Evolutionary conservation across 495 filamentous ascomycete species (phyloP).

Genomic region (Aspergillus hancockii): DNA sequence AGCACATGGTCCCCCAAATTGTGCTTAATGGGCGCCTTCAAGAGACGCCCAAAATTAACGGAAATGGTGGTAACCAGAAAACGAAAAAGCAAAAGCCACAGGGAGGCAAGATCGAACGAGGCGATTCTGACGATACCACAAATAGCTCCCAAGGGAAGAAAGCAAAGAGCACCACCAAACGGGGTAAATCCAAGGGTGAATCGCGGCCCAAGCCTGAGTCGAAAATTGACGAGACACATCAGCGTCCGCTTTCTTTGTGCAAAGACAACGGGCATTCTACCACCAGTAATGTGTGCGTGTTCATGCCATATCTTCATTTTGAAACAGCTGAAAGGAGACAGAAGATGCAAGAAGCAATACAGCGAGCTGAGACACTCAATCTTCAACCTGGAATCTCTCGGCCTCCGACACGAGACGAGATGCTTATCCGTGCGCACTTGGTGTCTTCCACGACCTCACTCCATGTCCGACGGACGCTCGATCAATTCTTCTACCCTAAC

Average conservation of each 20-base stretch:
- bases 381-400: slow-evolving; percentile 25
- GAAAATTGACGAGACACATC: slow-evolving; percentile 35
- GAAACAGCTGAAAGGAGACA: slow-evolving; percentile 58
- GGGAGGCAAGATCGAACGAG: slow-evolving; percentile 30
- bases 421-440: slow-evolving; percentile 65
- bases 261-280: slow-evolving; percentile 30
- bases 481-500: slow-evolving; percentile 72
- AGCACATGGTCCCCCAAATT: slow-evolving; percentile 19
- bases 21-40: slow-evolving; percentile 22
- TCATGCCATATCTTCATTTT: slow-evolving; percentile 72
- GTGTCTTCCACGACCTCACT: slow-evolving; percentile 54
- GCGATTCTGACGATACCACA: slow-evolving; percentile 34
- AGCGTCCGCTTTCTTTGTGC: slow-evolving; percentile 26
- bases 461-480: slow-evolving; percentile 67
- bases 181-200: slow-evolving; percentile 37
- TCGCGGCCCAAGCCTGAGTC: slow-evolving; percentile 36
- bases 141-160: slow-evolving; percentile 37
- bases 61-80: slow-evolving; percentile 2
- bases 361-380: slow-evolving; percentile 41
- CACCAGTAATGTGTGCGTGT: slow-evolving; percentile 55
- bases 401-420: slow-evolving; percentile 53
- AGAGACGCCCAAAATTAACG: slow-evolving; percentile 8
- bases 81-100: slow-evolving; percentile 30
- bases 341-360: slow-evolving; percentile 62
- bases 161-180: slow-evolving; percentile 37